A percentile compares a stretch with the other conserved stretches of the same genome.
These are phyloP conservation scores for Davidsoniella eucalypti DNA, from an alignment of 2,329 filamentous ascomycete genomes.

Conservation along the genomic window DNA sequence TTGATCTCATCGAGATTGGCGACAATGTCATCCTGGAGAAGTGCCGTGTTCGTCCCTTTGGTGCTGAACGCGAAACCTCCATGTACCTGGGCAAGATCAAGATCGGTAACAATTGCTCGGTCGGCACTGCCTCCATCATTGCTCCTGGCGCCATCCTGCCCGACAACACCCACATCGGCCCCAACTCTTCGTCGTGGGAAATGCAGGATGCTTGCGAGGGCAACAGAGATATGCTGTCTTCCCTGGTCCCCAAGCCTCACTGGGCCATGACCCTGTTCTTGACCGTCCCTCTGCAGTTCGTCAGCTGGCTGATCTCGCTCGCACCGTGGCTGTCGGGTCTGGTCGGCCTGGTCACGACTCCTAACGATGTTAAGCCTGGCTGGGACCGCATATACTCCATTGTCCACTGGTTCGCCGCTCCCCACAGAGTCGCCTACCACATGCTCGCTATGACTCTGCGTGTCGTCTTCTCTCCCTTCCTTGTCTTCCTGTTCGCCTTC, in stretches of 20 bases:
- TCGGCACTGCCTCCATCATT: constrained; percentile 33
- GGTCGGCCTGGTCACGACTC: constrained; percentile 27
- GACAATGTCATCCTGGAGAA: constrained; percentile 31
- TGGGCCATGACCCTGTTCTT: constrained; percentile 27
- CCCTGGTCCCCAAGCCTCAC: constrained; percentile 26
- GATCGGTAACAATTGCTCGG: constrained; percentile 29
- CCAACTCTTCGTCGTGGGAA: constrained; percentile 42
- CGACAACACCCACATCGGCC: constrained; percentile 33
- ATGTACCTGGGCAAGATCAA: constrained; percentile 38
- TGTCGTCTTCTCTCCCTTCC: constrained; percentile 25
- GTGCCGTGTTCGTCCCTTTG: constrained; percentile 36
- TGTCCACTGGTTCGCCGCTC: constrained; percentile 32
- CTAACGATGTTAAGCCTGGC: constrained; percentile 21
- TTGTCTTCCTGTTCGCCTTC: constrained; percentile 27
- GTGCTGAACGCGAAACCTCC: constrained; percentile 36
- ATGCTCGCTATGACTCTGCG: constrained; percentile 30
- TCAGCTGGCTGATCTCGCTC: constrained; percentile 25
- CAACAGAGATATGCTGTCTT: constrained; percentile 28
- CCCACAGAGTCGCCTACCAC: constrained; percentile 31
- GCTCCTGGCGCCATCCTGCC: constrained; percentile 33
- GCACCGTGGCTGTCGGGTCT: constrained; percentile 29
- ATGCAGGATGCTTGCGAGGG: constrained; percentile 28
- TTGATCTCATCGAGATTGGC: constrained; percentile 37
- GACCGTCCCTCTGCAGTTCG: constrained; percentile 23
- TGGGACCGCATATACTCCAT: constrained; percentile 22